Evolutionary conservation across 208 protist species (phyloP).

Genomic region (Leishmania major): DNA sequence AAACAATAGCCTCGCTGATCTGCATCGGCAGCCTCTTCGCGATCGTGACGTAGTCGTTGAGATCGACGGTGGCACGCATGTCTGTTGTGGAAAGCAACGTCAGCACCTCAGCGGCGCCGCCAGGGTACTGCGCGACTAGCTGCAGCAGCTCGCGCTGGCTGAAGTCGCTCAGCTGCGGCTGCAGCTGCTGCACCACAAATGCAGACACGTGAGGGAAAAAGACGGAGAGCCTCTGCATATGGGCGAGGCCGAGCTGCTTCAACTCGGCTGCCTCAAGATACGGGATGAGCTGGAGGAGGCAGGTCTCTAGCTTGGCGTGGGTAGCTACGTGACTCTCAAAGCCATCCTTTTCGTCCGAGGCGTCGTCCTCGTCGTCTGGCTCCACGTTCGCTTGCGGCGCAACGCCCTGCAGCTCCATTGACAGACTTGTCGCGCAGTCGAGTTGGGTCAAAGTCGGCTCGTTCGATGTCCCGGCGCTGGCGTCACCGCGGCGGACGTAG

Average conservation of each 20-base stretch:
- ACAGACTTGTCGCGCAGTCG: neutral
- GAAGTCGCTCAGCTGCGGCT: slow-evolving; percentile 40
- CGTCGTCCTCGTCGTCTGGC: neutral
- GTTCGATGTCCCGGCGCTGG: neutral
- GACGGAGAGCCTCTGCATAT: slow-evolving; percentile 42
- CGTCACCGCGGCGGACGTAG: neutral
- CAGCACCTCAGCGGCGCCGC: slow-evolving; percentile 37
- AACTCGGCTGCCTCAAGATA: slow-evolving; percentile 36
- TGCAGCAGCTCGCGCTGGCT: slow-evolving; percentile 63
- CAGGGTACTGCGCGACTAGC: slow-evolving; percentile 55
- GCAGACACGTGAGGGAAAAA: slow-evolving; percentile 44
- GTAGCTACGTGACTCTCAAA: neutral
- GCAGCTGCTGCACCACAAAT: slow-evolving; percentile 38
- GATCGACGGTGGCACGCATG: slow-evolving; percentile 54
- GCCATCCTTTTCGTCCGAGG: neutral
- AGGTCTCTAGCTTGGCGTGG: slow-evolving; percentile 20
- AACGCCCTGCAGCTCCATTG: neutral
- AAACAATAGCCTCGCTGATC: slow-evolving; percentile 51
- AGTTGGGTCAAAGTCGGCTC: neutral
- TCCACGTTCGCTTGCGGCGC: neutral
- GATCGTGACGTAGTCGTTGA: slow-evolving; percentile 60
- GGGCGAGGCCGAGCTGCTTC: slow-evolving; percentile 53
- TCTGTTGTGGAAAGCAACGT: slow-evolving; percentile 47
- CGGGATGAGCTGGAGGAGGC: slow-evolving; percentile 27
- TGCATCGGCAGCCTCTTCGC: slow-evolving; percentile 65